phyloP scores from a whole-genome alignment of 495 filamentous ascomycete genomes.

The Penicillium mononematosum region DNA sequence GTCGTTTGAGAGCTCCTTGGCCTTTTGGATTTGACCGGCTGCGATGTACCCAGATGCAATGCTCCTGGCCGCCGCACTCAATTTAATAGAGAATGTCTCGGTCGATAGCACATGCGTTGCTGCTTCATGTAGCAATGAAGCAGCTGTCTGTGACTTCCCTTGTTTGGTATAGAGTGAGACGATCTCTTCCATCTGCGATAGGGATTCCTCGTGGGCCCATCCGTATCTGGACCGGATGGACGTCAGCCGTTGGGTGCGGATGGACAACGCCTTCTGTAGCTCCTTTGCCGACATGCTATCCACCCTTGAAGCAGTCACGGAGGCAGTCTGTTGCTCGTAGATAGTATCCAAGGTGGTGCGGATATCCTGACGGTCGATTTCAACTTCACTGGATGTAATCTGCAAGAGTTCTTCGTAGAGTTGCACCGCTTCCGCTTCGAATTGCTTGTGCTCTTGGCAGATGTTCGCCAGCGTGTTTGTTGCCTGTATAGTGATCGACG shows the following conservation, averaged over 20 bases:
- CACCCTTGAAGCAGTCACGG: neutral
- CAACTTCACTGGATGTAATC: neutral
- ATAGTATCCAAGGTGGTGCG: neutral
- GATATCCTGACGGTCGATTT: neutral
- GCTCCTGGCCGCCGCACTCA: neutral
- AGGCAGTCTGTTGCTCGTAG: neutral
- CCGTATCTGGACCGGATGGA: neutral
- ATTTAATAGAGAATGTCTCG: neutral
- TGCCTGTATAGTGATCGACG: neutral
- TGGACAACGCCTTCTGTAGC: neutral
- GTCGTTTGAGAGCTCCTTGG: neutral
- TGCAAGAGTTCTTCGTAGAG: neutral
- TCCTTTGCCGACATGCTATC: neutral
- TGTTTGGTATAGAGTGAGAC: neutral
- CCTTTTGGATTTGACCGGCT: neutral
- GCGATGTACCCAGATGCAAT: neutral
- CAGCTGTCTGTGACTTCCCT: neutral
- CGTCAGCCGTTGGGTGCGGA: neutral
- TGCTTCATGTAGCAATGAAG: neutral
- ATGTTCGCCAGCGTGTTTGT: neutral
- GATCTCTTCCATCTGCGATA: neutral
- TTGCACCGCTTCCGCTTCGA: neutral
- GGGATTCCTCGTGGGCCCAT: neutral
- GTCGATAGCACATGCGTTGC: neutral
- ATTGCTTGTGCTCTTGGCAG: neutral